These are phyloP conservation scores for Xylaria scruposa DNA, from an alignment of 495 filamentous ascomycete genomes.

Conservation along the genomic window DNA sequence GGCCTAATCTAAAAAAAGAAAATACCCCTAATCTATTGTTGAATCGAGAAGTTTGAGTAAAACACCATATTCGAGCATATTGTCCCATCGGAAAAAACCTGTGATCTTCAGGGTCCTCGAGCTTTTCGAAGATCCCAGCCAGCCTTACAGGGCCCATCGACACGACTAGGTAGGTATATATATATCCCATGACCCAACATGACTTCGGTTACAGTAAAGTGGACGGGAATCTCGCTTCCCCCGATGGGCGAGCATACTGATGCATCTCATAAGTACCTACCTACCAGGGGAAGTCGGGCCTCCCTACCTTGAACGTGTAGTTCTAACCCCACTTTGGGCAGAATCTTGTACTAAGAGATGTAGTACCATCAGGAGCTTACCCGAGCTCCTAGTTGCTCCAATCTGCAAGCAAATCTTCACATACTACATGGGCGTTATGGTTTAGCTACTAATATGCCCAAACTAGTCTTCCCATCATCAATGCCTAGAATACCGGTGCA, in stretches of 20 bases:
- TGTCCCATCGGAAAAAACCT: neutral
- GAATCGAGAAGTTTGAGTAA: neutral
- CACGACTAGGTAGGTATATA: neutral
- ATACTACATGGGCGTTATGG: too few species aligned
- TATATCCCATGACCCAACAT: neutral
- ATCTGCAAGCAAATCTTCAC: neutral
- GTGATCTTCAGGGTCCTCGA: slow-evolving; percentile 4
- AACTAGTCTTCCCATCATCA: neutral
- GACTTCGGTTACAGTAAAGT: neutral
- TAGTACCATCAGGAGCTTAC: neutral
- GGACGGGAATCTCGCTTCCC: neutral
- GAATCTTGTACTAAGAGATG: neutral
- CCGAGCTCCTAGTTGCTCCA: neutral
- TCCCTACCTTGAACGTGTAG: neutral
- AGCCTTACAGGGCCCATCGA: neutral
- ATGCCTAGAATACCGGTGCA: neutral
- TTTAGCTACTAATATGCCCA: too few species aligned
- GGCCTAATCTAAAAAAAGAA: neutral
- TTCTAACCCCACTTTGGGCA: neutral
- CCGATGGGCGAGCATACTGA: neutral
- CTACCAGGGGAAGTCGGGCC: neutral
- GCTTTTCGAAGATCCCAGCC: neutral
- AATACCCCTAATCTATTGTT: neutral
- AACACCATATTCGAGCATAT: neutral
- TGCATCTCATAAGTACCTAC: neutral